These are phyloP conservation scores for Lasiodiplodia citricola DNA, from an alignment of 2,329 filamentous ascomycete genomes.

Conservation along the genomic window DNA sequence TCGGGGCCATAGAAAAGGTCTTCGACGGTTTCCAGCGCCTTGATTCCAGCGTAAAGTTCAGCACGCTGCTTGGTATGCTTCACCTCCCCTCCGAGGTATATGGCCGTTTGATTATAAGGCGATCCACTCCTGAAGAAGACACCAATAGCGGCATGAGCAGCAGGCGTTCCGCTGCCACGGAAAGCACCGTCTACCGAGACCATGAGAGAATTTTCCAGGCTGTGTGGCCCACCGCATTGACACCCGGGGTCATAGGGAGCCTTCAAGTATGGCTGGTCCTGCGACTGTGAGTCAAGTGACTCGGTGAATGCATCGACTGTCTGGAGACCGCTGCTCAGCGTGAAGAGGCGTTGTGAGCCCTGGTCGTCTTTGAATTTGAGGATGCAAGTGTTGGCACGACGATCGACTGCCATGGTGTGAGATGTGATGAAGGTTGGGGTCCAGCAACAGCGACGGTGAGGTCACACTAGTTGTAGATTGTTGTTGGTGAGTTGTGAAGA, in stretches of 20 bases:
- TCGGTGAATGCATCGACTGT: background rate
- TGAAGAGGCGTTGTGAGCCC: background rate
- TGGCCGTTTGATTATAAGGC: background rate
- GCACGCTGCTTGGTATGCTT: constrained; percentile 1
- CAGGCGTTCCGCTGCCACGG: background rate
- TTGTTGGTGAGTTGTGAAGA: background rate
- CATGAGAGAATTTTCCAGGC: background rate
- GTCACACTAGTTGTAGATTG: no score
- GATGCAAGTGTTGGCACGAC: background rate
- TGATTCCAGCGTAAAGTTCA: constrained; percentile 1
- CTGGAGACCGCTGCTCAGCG: background rate
- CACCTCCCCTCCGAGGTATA: no score
- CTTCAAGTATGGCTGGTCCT: background rate
- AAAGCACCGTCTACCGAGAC: background rate
- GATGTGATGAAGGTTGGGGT: background rate
- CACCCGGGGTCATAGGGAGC: background rate
- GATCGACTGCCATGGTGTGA: background rate
- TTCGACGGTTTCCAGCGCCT: background rate
- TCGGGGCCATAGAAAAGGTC: background rate
- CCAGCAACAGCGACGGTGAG: no score
- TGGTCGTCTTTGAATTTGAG: background rate
- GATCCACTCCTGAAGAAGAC: background rate
- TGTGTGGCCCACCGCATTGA: background rate
- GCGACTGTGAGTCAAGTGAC: background rate
- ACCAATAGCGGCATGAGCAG: background rate